Evolutionary conservation across 2,329 filamentous ascomycete genomes (phyloP).

Genomic region (Moelleriella libera): DNA sequence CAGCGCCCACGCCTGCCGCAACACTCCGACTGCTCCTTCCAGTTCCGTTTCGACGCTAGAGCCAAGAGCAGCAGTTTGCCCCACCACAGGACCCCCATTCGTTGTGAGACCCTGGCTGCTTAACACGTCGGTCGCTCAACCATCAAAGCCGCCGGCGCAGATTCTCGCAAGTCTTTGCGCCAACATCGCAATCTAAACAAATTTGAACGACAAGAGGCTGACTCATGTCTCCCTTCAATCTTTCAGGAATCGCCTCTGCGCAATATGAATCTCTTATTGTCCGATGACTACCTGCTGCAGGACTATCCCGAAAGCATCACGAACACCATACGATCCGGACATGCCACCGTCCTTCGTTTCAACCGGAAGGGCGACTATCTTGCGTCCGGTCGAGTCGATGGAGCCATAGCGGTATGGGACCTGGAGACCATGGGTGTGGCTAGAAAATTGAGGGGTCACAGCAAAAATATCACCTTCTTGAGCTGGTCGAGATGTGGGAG

Average conservation of each 20-base stretch:
- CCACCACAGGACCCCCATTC: too few relatives aligned
- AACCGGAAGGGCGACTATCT: constrained; percentile 90
- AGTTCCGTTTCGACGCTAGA: too few relatives aligned
- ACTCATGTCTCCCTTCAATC: not conserved
- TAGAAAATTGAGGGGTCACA: constrained; percentile 85
- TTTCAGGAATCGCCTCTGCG: not conserved
- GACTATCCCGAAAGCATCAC: constrained; percentile 88
- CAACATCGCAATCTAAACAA: not conserved
- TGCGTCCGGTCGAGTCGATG: constrained; percentile 85
- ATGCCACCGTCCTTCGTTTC: constrained; percentile 63
- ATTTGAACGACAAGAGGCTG: not conserved
- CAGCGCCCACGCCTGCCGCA: too few relatives aligned
- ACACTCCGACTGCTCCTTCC: too few relatives aligned
- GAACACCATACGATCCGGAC: constrained; percentile 64
- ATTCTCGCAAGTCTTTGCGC: not conserved
- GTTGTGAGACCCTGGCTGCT: too few relatives aligned
- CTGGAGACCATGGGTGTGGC: constrained; percentile 95
- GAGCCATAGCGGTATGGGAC: constrained; percentile 91
- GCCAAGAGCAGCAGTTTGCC: too few relatives aligned
- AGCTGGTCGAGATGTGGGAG: constrained; percentile 90
- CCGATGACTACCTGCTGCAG: constrained; percentile 50
- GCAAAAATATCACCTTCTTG: constrained; percentile 81
- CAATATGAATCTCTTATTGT: constrained; percentile 44
- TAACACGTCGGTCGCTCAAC: too few relatives aligned
- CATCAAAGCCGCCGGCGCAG: too few relatives aligned